Evolutionary conservation across 345 rosid species (phyloP).

Genomic region (Acer yangbiense): DNA sequence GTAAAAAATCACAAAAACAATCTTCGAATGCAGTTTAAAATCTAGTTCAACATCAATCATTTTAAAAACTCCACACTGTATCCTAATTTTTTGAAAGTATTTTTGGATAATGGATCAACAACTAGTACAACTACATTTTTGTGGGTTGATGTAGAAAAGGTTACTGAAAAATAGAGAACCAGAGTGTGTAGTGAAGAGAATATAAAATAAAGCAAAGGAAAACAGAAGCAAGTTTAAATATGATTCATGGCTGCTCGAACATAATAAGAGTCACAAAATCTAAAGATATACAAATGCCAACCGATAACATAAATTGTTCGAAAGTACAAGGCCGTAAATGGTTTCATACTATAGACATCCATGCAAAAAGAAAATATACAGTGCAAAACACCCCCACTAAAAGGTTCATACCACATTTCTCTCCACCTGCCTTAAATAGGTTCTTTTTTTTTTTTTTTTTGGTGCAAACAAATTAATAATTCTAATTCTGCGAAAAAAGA

Average conservation of each 20-base stretch:
- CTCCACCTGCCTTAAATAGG: not conserved
- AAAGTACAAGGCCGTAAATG: not conserved
- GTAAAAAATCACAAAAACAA: no score
- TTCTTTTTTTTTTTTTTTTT: not conserved
- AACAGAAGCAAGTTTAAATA: not conserved
- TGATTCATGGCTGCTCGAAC: not conserved
- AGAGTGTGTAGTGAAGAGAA: not conserved
- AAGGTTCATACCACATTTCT: not conserved
- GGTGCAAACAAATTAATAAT: not conserved
- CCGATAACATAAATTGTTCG: not conserved
- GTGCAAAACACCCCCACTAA: not conserved
- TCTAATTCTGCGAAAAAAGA: not conserved
- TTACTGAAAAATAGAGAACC: not conserved
- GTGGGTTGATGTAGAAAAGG: not conserved
- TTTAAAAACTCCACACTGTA: no score
- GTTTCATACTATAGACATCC: not conserved
- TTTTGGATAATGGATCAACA: not conserved
- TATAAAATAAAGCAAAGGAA: not conserved
- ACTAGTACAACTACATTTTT: not conserved
- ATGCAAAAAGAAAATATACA: not conserved
- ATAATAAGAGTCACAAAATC: not conserved
- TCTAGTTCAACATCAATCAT: no score
- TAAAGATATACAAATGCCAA: not conserved
- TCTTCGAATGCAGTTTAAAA: no score
- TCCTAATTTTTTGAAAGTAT: no score